Evolutionary conservation across 1,284 basidiomycete genomes (phyloP).

Genomic region (Sporisorium iseilematis-ciliati): DNA sequence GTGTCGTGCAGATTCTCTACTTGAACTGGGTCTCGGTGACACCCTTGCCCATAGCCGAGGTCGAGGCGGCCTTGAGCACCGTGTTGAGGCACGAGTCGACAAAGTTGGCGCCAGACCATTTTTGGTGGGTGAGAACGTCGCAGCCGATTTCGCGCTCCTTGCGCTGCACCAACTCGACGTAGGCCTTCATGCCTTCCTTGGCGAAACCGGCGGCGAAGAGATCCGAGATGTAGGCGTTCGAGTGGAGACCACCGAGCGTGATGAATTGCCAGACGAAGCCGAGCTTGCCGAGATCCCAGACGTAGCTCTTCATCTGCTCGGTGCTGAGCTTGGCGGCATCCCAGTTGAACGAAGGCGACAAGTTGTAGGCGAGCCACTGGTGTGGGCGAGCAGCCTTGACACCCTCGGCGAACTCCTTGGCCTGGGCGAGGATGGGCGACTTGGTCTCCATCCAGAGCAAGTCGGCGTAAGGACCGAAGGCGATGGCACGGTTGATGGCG

Average conservation of each 20-base stretch:
- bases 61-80: slow-evolving; percentile 93
- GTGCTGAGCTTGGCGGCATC: slow-evolving; percentile 77
- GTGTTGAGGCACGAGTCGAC: slow-evolving; percentile 92
- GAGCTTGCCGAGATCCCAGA: slow-evolving; percentile 92
- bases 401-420: slow-evolving; percentile 84
- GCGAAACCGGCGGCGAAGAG: slow-evolving; percentile 88
- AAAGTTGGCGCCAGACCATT: slow-evolving; percentile 96
- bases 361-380: slow-evolving; percentile 70
- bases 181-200: slow-evolving; percentile 79
- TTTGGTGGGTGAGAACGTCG: slow-evolving; percentile 69
- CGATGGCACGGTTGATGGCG: slow-evolving; percentile 90
- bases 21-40: slow-evolving; percentile 91
- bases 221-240: slow-evolving; percentile 96
- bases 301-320: slow-evolving; percentile 87
- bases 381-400: slow-evolving; percentile 62
- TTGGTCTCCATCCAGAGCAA: slow-evolving; percentile 84
- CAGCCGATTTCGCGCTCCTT: slow-evolving; percentile 72
- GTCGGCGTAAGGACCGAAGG: slow-evolving; percentile 93
- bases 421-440: slow-evolving; percentile 92
- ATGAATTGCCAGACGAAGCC: slow-evolving; percentile 99
- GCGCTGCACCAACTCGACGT: slow-evolving; percentile 73
- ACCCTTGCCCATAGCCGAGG: slow-evolving; percentile 92
- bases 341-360: slow-evolving; percentile 73
- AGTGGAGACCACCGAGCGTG: slow-evolving; percentile 93
- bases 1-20: slow-evolving; percentile 16